phyloP scores from a whole-genome alignment of 1,284 basidiomycete genomes.

The Trametes pubescens region DNA sequence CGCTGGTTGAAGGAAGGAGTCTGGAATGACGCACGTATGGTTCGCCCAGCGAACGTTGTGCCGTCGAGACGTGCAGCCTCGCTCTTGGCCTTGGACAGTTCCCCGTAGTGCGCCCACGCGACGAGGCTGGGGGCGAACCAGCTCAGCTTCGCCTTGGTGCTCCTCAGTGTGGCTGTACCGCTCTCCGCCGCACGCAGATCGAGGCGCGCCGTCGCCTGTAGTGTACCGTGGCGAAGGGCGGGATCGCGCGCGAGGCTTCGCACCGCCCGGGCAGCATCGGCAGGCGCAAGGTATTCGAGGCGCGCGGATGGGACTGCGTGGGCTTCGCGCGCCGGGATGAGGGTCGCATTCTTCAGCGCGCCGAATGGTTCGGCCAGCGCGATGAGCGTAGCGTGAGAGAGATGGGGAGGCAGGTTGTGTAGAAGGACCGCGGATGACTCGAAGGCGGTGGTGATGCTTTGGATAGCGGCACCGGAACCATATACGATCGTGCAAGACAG shows the following conservation, averaged over 20 bases:
- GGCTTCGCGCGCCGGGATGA: conserved; percentile 18
- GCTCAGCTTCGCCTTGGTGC: conserved; percentile 41
- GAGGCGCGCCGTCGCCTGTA: conserved; percentile 25
- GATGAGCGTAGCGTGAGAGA: conserved; percentile 19
- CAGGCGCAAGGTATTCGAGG: conserved; percentile 28
- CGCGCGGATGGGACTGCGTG: conserved; percentile 24
- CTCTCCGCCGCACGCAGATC: conserved; percentile 36
- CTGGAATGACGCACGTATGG: conserved; percentile 34
- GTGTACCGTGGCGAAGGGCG: conserved; percentile 1
- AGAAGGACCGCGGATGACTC: conserved; percentile 49
- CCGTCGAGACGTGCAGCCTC: conserved; percentile 33
- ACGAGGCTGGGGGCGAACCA: conserved; percentile 39
- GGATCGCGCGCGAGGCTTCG: conserved; percentile 14
- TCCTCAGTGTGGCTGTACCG: conserved; percentile 36
- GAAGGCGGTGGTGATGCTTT: conserved; percentile 48
- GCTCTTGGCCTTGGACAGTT: conserved; percentile 30
- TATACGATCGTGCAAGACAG: conserved; percentile 47
- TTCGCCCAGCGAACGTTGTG: conserved; percentile 29
- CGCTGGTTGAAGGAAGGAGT: conserved; percentile 31
- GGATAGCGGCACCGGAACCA: conserved; percentile 46
- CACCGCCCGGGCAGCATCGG: conserved; percentile 29
- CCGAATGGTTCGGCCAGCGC: conserved; percentile 30
- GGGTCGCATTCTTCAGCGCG: conserved; percentile 24
- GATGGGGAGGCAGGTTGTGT: conserved; percentile 31
- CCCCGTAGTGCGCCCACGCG: conserved; percentile 40